Base-by-base conservation (phyloP, 2,329 filamentous ascomycete species). In the Alternaria incomplexa region DNA sequence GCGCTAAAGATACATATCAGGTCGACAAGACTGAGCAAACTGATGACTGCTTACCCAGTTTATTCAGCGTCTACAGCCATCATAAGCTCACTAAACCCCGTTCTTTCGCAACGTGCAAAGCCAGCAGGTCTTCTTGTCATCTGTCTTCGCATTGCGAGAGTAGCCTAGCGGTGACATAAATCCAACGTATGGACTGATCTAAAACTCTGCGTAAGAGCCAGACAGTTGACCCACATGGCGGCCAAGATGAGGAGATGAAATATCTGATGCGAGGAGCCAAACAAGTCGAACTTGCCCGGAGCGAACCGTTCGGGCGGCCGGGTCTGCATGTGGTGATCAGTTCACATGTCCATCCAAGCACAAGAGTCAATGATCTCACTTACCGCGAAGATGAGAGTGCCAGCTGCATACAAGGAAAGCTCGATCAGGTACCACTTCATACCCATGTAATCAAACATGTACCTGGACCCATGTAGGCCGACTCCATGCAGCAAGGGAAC, bases 261-360 rank as follows among this genome's bases (percentile, higher is more conserved):
- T 15, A 36, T 36, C 15, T 36, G 32, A 36, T 36, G 32, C 10
- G 32, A 36, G 32, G 1, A 3, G 15, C 15, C 32, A 3, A 36
- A 36, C 1, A 36, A n/a, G 32, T 36, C 32, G 32, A 36, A 36
- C 32, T n/a, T 36, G 1, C 32, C 32, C 0, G 32, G 32, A 36
- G 32, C 32, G 8, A 36, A 36, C 4, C 15, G 3, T 36, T 36
- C 32, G 2, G 32, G 32, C n/a, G 32, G 32, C 15, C 32, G 15
- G 5, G 32, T 36, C 32, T 36, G 32, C 15, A 36, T 0, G 0
- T 5, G 8, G 0, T 5, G 4, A 1, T 36, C 4, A 36, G 15
- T n/a, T n/a, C 32, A 36, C 4, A 3, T 36, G 4, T n/a, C 4
- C 0, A 4, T 9, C 2, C 7, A 5, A n/a, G 2, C 1, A 0